Evolutionary conservation across 2,329 filamentous ascomycete species (phyloP), one percentile per base, ranked within the genome.

Genomic region (Balansia obtecta): DNA sequence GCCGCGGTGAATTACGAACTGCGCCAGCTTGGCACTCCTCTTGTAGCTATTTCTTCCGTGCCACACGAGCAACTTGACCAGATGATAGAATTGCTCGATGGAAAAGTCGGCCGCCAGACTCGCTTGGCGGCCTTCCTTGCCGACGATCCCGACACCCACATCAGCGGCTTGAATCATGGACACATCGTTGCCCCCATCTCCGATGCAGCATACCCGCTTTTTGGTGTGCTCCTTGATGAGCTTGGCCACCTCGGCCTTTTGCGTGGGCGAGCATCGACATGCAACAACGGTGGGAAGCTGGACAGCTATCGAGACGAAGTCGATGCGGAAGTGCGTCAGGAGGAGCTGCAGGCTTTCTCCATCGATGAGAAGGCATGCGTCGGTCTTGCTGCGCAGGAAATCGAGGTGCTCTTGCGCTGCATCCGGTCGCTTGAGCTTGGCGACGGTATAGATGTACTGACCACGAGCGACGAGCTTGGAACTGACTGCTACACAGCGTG

Each of bases 161-260:
- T 98, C 93, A 1, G 94, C 93, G 8, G 93, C 91, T 72, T 97
- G 93, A 58, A 98, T 98, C 93, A 98, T 98, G 58, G 85, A 91
- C 5, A 98, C 93, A 65, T 98, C 94, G 68, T 98, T 98, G 59
- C 94, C 93, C 57, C 93, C 93, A 62, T 98, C 93, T 38, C 93
- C 93, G 58, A 98, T 98, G 63, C 93, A 97, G 69, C 90, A 95
- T 15, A 97, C 87, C 13, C 94, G 85, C 68, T 97, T 97, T 67
- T 88, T 89, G 18, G 93, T 98, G 67, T 88, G 84, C 47, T 86
- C 80, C 54, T 90, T 88, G 69, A 98, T 98, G 46, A 97, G 77
- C 57, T 80, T 82, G 10, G 94, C 93, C 39, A 98, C 78, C 60
- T 97, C 91, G 41, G 93, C 94, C 67, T 98, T 98, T 62, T 98